Evolutionary conservation across 352 stramenopile species (phyloP), one percentile per base, ranked within the genome.

Genomic region (Phytophthora boehmeriae): DNA sequence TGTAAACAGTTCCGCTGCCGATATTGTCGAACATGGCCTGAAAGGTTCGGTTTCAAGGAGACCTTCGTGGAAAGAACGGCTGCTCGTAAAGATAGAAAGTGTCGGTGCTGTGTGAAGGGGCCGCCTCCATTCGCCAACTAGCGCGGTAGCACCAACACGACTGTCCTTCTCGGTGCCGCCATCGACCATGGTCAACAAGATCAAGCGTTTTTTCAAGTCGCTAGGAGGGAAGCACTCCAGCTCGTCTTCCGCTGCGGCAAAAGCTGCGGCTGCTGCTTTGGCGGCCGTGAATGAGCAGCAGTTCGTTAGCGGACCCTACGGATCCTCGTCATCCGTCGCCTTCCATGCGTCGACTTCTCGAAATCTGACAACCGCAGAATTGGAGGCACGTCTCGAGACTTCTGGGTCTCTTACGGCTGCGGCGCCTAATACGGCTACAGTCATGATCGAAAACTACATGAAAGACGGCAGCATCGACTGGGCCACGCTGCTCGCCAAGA

Each of bases 191-290:
- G 73, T 81, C 34, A 83, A 83, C 65, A 85, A 81, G 51, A 59
- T 85, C 52, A 75, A 73, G 45, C 66, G 62, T 8, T 85, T 85
- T 43, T 79, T 85, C 62, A 75, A 73, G 56, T 69, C 71, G 22
- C 63, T 85, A 38, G 67, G 67, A 25, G 73, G 73, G 38, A 85
- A 79, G 44, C 59, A 76, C 36, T 66, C 71, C 22, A 48, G 59
- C 11, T 46, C 63, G n/a, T 49, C 63, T 2, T 57, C 63, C 5
- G 39, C 32, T n/a, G 58, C 53, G 1, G 11, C 14, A 17, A 50
- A 39, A 38, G 28, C 35, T 10, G 54, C 56, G 13, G 23, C 58
- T 1, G 43, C 9, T 2, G 20, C 66, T 4, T 28, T 73, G 35
- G 46, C 57, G 3, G 28, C 55, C 5, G 51, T 52, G 2, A 71